These are phyloP conservation scores for Colletotrichum cuscutae DNA, from an alignment of 2,329 filamentous ascomycete genomes.

Conservation along the genomic window DNA sequence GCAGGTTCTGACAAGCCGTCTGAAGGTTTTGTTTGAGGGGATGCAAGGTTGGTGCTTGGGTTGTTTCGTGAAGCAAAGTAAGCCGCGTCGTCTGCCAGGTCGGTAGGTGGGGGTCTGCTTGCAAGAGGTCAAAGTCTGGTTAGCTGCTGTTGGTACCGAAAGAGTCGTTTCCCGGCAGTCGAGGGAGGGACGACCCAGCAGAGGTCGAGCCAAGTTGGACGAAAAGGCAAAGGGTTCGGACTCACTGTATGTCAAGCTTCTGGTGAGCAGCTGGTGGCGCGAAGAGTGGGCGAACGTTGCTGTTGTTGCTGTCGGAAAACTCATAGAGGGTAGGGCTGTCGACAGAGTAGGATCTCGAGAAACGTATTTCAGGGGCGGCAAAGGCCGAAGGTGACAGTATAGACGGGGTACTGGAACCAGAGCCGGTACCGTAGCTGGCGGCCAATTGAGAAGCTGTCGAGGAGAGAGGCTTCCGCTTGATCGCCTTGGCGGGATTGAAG, in stretches of 20 bases:
- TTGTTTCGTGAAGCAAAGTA: constrained; percentile 48
- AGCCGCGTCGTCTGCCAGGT: constrained; percentile 35
- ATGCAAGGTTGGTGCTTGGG: constrained; percentile 53
- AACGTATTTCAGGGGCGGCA: constrained; percentile 62
- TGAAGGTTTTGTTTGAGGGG: constrained; percentile 53
- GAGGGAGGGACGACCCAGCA: not conserved
- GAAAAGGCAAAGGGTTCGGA: constrained; percentile 10
- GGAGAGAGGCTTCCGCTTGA: constrained; percentile 72
- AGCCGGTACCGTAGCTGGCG: constrained; percentile 60
- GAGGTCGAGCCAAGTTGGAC: not conserved
- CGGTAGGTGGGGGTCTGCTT: constrained; percentile 26
- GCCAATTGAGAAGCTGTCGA: constrained; percentile 63
- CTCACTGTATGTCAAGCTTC: constrained; percentile 33
- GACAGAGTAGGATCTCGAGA: constrained; percentile 64
- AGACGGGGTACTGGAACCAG: constrained; percentile 40
- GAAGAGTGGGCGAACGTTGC: constrained; percentile 31
- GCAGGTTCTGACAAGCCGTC: constrained; percentile 56
- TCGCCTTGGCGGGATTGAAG: constrained; percentile 38
- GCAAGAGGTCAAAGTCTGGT: constrained; percentile 9
- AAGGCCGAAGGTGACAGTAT: constrained; percentile 49
- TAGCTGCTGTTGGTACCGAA: constrained; percentile 2
- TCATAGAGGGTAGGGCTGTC: constrained; percentile 73
- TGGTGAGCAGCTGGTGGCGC: constrained; percentile 31
- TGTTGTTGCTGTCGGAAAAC: constrained; percentile 51
- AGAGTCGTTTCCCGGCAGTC: constrained; percentile 9